Conservation (phyloP, 768 basidiomycete species). For the Cyclocybe aegerita region DNA sequence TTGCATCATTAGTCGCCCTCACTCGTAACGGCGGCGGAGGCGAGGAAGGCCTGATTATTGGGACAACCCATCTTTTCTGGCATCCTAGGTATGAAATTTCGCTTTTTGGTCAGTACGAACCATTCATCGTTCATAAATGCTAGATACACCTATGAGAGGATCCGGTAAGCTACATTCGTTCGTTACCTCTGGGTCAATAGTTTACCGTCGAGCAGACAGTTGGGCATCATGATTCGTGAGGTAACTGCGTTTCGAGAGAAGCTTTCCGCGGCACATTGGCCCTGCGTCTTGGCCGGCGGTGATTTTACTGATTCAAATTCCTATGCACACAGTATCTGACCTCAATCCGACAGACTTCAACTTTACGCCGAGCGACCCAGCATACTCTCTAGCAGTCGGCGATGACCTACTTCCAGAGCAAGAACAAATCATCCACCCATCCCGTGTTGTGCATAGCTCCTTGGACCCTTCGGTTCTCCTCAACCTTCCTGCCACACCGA, state of each 20-base stretch:
- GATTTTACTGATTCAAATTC: constrained; percentile 9
- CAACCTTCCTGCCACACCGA: constrained; percentile 16
- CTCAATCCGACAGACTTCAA: constrained; percentile 72
- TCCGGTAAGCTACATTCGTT: constrained; percentile 44
- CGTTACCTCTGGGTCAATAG: neutral
- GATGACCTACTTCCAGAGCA: constrained; percentile 58
- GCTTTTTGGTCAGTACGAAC: neutral
- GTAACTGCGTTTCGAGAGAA: constrained; percentile 53
- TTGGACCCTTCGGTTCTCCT: constrained; percentile 58
- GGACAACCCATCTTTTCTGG: constrained; percentile 95
- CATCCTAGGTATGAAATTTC: constrained; percentile 67
- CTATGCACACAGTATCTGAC: neutral
- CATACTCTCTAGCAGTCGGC: constrained; percentile 76
- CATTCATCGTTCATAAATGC: constrained; percentile 13
- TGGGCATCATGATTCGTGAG: constrained; percentile 70
- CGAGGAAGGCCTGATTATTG: constrained; percentile 65
- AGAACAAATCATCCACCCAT: constrained; percentile 48
- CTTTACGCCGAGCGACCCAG: constrained; percentile 77
- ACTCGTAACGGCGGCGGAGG: constrained; percentile 33
- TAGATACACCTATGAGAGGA: constrained; percentile 82
- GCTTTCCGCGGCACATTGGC: constrained; percentile 54
- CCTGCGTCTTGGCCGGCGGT: constrained; percentile 86
- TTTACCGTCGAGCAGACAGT: constrained; percentile 54
- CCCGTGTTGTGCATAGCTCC: constrained; percentile 71
- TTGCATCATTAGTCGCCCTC: constrained; percentile 74